A percentile compares a stretch with the other conserved stretches of the same genome.
Conservation (phyloP, 148 eudicot genomes). For the Arbutus unedo region DNA sequence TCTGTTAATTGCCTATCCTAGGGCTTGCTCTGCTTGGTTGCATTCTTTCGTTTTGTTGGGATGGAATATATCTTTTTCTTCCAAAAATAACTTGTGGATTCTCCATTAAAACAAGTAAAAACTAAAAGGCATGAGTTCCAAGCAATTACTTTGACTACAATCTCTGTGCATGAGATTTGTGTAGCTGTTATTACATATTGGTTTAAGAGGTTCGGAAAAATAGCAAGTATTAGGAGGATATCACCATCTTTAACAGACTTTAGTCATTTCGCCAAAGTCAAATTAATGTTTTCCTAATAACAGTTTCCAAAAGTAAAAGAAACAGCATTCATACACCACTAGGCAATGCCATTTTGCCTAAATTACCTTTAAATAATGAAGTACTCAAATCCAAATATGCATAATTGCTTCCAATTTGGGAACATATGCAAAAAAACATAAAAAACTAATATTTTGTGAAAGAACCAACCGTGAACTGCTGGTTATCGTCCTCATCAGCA, state of each 20-base stretch:
- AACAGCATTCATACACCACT: background rate
- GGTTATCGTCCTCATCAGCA: conserved; percentile 63
- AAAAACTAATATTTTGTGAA: background rate
- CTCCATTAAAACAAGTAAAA: background rate
- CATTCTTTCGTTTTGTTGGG: background rate
- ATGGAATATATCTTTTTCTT: no score
- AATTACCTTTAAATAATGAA: background rate
- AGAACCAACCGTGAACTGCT: conserved; percentile 67
- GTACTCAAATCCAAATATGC: no score
- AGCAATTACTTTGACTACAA: background rate
- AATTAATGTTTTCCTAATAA: background rate
- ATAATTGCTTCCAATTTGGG: no score
- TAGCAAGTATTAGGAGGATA: background rate
- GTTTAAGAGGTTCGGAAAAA: background rate
- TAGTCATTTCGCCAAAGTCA: background rate
- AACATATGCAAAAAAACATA: background rate
- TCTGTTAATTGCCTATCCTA: background rate
- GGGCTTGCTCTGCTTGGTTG: background rate
- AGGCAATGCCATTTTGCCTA: background rate
- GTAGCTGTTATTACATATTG: background rate
- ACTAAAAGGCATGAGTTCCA: background rate
- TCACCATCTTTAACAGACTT: background rate
- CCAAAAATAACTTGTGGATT: background rate
- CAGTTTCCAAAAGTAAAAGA: background rate
- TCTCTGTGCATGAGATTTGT: background rate